Percentiles rank a stretch among this genome's conserved stretches.
These are phyloP conservation scores for Plasmodium coatneyi DNA, from an alignment of 169 alveolate species.

Conservation along the genomic window DNA sequence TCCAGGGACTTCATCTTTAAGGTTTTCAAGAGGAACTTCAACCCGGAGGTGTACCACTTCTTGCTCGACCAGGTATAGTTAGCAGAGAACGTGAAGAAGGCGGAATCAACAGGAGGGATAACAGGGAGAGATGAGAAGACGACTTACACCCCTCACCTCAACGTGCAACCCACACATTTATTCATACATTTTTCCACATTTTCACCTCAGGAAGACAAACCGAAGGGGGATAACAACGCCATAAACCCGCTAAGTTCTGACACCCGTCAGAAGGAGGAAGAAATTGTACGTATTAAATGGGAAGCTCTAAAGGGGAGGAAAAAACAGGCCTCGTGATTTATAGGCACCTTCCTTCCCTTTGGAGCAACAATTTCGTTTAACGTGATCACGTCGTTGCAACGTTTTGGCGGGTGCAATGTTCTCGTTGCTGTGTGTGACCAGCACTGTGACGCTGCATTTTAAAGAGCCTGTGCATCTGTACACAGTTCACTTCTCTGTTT, in stretches of 20 bases:
- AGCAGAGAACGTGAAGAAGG: not conserved
- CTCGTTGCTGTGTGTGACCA: not conserved
- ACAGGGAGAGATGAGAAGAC: not conserved
- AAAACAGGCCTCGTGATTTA: not conserved
- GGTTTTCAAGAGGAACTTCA: slow-evolving; percentile 61
- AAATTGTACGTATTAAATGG: not conserved
- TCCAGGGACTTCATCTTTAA: slow-evolving; percentile 57
- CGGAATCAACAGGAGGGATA: not conserved
- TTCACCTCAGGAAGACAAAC: slow-evolving; percentile 10
- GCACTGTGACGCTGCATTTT: not conserved
- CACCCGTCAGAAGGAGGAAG: slow-evolving; percentile 1
- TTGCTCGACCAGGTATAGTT: slow-evolving; percentile 26
- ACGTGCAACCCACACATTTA: not conserved
- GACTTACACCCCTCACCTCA: not conserved
- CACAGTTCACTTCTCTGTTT: not conserved
- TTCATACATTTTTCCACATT: not conserved
- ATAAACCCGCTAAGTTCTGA: slow-evolving; percentile 4
- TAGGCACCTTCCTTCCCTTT: not conserved
- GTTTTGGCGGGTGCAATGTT: not conserved
- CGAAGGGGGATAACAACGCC: not conserved
- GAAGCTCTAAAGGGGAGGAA: not conserved
- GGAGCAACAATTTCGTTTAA: not conserved
- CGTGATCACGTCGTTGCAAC: not conserved
- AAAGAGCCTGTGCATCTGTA: not conserved
- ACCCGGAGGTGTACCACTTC: slow-evolving; percentile 68